Base-by-base conservation (phyloP, 169 alveolate species). In the Eimeria maxima region DNA sequence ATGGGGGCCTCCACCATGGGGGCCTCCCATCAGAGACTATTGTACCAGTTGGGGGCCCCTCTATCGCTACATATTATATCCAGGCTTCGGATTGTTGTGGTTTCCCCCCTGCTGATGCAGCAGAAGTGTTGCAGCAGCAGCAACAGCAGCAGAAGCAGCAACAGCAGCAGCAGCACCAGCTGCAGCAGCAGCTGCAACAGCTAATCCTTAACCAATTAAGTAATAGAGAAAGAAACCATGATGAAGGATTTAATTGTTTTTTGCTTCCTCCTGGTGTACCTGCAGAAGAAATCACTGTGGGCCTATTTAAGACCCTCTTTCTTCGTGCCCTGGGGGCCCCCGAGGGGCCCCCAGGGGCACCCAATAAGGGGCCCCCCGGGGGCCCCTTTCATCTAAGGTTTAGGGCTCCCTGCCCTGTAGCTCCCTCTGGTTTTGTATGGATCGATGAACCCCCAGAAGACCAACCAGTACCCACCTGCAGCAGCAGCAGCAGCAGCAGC, bases 361-460 rank as follows among this genome's bases (percentile, higher is more conserved):
- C 24, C 71, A 20, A 18, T 60, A 2, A 24, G 71, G 71, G 71
- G 71, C 22, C 33, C 81, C 38, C 38, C 0, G 38, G 38, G 38
- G 38, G 38, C 38, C 38, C 38, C 38, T 33, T 33, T 33, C 38
- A 71, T 33, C 38, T 33, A 33, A 33, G 38, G 38, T 33, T 33
- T 33, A 33, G 38, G 38, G 38, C 38, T 3, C 18, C 81, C 22
- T 71, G 81, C 81, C 81, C 81, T n/a, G 81, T n/a, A 42, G 81
- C 81, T 42, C 81, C 81, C 81, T 71, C 81, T 1, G 81, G 81
- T n/a, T 71, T 71, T 71, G 81, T 71, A 42, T 71, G 81, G 81
- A n/a, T 71, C 33, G 81, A 71, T 42, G 81, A 16, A 42, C 81
- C 81, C 33, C 81, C 81, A 2, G 81, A 71, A 18, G 44, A 71